Conservation (phyloP, 2,329 filamentous ascomycete species). For the Clonostachys rhizophaga region DNA sequence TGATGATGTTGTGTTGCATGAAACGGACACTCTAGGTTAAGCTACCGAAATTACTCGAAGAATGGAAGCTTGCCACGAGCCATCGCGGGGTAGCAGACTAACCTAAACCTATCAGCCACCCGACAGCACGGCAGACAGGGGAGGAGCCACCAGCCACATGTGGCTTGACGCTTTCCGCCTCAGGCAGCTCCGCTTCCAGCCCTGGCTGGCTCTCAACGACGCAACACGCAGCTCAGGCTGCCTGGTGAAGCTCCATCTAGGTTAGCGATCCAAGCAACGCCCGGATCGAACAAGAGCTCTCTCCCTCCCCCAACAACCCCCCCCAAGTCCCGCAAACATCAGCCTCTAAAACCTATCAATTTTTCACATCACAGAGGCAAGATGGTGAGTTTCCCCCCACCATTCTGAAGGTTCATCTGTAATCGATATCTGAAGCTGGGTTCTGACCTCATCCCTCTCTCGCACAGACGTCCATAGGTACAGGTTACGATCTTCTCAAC, state of each 20-base stretch:
- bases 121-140: too few species aligned
- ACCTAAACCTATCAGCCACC: too few species aligned
- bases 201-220: background rate
- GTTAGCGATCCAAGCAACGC: too few species aligned
- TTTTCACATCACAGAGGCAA: background rate
- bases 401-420: conserved; percentile 6
- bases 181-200: background rate
- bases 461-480: conserved; percentile 93
- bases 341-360: background rate
- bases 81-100: too few species aligned
- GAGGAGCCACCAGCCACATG: background rate
- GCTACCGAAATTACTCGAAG: too few species aligned
- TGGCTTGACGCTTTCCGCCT: conserved; percentile 1
- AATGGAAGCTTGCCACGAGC: too few species aligned
- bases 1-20: too few species aligned
- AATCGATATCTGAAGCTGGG: conserved; percentile 3
- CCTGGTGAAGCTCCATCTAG: conserved; percentile 37
- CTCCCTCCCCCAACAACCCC: background rate
- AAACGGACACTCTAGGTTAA: too few species aligned
- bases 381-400: conserved; percentile 6
- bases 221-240: conserved; percentile 2
- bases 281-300: background rate
- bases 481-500: conserved; percentile 98
- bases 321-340: background rate
- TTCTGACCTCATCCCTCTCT: conserved; percentile 4